Conservation (phyloP, 2,329 filamentous ascomycete genomes). For the Dothideomycetidae sp. region DNA sequence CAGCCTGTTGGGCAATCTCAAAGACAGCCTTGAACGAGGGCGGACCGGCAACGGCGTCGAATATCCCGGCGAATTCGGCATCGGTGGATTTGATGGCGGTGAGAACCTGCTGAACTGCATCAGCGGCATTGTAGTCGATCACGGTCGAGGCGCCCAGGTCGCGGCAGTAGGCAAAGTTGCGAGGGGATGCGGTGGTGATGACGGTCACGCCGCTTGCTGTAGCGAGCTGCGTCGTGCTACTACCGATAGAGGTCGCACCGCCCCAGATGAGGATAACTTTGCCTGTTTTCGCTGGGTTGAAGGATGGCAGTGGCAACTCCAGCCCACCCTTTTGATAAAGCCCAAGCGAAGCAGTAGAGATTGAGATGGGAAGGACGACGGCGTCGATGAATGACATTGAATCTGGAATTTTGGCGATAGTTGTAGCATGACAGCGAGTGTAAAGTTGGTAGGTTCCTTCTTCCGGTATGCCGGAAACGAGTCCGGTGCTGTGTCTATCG, state of each 20-base stretch:
- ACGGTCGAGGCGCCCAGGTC: conserved; percentile 19
- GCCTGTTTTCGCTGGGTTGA: conserved; percentile 19
- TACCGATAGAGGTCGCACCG: conserved; percentile 23
- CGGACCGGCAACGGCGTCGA: conserved; percentile 21
- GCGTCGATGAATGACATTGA: conserved; percentile 26
- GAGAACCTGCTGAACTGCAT: conserved; percentile 26
- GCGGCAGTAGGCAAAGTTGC: conserved; percentile 22
- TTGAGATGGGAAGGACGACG: conserved; percentile 29
- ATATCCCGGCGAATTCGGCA: conserved; percentile 28
- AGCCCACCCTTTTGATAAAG: conserved; percentile 29
- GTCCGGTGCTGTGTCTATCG: conserved; percentile 7
- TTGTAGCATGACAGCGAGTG: conserved; percentile 18
- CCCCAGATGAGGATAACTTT: conserved; percentile 29
- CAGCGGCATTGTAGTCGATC: conserved; percentile 22
- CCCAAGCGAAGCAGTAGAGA: conserved; percentile 30
- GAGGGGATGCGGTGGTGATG: conserved; percentile 19
- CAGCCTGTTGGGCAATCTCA: conserved; percentile 11
- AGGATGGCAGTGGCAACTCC: conserved; percentile 25
- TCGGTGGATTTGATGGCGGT: conserved; percentile 23
- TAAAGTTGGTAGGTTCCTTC: conserved; percentile 23
- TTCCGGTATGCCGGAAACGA: conserved; percentile 8
- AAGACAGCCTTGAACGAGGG: conserved; percentile 10
- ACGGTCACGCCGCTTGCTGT: conserved; percentile 23
- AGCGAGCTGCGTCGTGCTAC: conserved; percentile 22
- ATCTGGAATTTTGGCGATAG: conserved; percentile 27